Percentiles rank a stretch among this genome's conserved stretches.
Conservation (phyloP, 2,329 filamentous ascomycete species). For the Neofusicoccum sp. region DNA sequence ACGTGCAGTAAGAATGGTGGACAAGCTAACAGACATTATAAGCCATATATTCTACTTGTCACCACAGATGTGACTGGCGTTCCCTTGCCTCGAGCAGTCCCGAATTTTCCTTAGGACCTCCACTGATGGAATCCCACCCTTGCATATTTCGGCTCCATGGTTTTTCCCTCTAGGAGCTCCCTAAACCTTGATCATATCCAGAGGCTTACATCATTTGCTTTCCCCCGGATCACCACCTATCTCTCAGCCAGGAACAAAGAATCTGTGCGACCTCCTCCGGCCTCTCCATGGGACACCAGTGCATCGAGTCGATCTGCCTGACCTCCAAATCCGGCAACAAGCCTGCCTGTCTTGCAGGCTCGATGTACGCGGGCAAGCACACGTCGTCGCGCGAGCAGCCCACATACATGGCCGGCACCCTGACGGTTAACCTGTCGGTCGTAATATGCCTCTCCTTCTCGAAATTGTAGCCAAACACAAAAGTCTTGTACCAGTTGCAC, state of each 20-base stretch:
- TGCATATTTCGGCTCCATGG: too few species aligned
- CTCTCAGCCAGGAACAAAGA: not conserved
- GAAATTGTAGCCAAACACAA: constrained; percentile 27
- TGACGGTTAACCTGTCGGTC: constrained; percentile 26
- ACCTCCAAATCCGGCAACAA: constrained; percentile 35
- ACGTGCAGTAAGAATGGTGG: too few species aligned
- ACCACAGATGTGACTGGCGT: too few species aligned
- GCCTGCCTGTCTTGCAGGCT: constrained; percentile 26
- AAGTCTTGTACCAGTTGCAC: constrained; percentile 40
- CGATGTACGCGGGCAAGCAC: constrained; percentile 33
- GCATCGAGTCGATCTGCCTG: constrained; percentile 33
- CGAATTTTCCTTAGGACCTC: too few species aligned
- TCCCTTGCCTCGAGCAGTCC: too few species aligned
- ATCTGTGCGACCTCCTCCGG: constrained; percentile 29
- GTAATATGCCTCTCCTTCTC: constrained; percentile 29
- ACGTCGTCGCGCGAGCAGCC: constrained; percentile 35
- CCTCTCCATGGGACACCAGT: constrained; percentile 39
- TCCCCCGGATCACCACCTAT: not conserved
- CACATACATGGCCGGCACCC: constrained; percentile 40
- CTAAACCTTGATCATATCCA: not conserved
- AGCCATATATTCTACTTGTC: too few species aligned
- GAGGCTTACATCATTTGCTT: not conserved
- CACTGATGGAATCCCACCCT: too few species aligned
- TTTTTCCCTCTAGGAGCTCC: too few species aligned
- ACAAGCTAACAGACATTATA: too few species aligned